phyloP scores from a whole-genome alignment of 768 basidiomycete species.

The Megacollybia marginata region DNA sequence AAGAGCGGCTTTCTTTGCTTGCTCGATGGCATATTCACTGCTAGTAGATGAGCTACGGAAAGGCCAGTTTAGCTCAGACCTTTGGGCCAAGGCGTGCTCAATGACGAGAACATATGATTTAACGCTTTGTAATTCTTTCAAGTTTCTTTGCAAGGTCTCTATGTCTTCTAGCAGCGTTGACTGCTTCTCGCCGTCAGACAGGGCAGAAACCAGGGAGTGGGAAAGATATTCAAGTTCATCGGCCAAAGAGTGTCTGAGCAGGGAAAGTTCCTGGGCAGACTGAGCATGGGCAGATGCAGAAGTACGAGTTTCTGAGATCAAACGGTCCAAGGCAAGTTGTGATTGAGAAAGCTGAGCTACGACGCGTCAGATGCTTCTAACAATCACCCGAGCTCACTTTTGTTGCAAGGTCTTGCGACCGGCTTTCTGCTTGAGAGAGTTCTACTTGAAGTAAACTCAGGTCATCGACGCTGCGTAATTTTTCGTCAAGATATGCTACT shows the following conservation, averaged over 20 bases:
- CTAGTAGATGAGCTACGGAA: too few relatives aligned
- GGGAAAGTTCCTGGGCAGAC: slow-evolving; percentile 65
- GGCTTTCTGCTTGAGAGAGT: slow-evolving; percentile 34
- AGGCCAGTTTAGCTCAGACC: slow-evolving; percentile 32
- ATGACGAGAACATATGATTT: slow-evolving; percentile 71
- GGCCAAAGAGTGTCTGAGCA: slow-evolving; percentile 67
- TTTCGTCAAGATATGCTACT: slow-evolving; percentile 32
- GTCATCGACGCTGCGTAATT: slow-evolving; percentile 41
- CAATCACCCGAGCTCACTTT: slow-evolving; percentile 33
- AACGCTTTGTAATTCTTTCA: slow-evolving; percentile 73
- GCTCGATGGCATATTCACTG: slow-evolving; percentile 54
- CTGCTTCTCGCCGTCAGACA: slow-evolving; percentile 36
- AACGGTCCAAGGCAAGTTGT: slow-evolving; percentile 32
- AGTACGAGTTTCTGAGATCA: slow-evolving; percentile 42
- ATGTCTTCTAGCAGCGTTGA: slow-evolving; percentile 77
- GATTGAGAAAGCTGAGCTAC: slow-evolving; percentile 56
- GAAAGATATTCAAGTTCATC: slow-evolving; percentile 72
- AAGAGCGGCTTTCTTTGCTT: slow-evolving; percentile 33
- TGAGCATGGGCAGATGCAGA: slow-evolving; percentile 43
- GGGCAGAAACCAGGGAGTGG: slow-evolving; percentile 52
- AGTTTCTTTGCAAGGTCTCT: slow-evolving; percentile 66
- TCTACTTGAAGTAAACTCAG: slow-evolving; percentile 38
- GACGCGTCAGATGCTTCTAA: slow-evolving; percentile 28
- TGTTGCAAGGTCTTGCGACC: slow-evolving; percentile 31
- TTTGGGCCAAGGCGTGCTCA: slow-evolving; percentile 60